Evolutionary conservation across 352 stramenopile genomes (phyloP).

Genomic region (Globisporangium uncinulatum): DNA sequence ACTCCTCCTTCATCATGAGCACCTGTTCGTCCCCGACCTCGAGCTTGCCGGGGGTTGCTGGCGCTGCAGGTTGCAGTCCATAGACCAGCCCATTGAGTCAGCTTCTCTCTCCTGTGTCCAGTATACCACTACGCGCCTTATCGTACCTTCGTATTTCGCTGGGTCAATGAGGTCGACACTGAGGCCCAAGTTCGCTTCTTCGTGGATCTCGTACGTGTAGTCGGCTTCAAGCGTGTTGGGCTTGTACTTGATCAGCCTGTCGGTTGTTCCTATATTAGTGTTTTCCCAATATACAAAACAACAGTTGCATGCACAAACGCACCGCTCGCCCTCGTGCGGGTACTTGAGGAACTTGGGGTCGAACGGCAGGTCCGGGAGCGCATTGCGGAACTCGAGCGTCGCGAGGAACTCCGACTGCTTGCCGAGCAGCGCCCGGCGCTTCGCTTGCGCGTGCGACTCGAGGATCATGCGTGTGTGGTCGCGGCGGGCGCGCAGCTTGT

Average conservation of each 20-base stretch:
- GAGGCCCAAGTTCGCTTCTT: conserved; percentile 73
- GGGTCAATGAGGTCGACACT: conserved; percentile 83
- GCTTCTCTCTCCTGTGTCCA: neutral
- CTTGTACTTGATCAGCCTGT: conserved; percentile 84
- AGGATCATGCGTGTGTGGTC: conserved; percentile 87
- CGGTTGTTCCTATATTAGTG: too few species aligned
- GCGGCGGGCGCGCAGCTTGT: conserved; percentile 80
- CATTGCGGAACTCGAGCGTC: conserved; percentile 78
- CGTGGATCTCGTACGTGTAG: conserved; percentile 83
- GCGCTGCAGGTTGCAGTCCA: conserved; percentile 20
- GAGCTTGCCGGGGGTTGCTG: conserved; percentile 36
- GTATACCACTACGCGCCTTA: conserved; percentile 1
- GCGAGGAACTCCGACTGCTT: conserved; percentile 83
- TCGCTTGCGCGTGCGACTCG: conserved; percentile 80
- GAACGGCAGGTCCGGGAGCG: conserved; percentile 76
- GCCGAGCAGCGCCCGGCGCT: conserved; percentile 67
- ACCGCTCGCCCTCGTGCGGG: conserved; percentile 72
- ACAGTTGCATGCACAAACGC: conserved; percentile 5
- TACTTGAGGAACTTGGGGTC: conserved; percentile 87
- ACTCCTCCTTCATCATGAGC: conserved; percentile 76
- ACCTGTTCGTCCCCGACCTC: conserved; percentile 71
- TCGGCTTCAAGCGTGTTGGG: conserved; percentile 79
- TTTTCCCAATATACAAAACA: neutral
- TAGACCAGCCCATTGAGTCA: neutral
- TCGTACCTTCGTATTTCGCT: conserved; percentile 73